Percentiles rank a stretch among this genome's conserved stretches.
Conservation (phyloP, 2,329 filamentous ascomycete species). For the Talaromyces sp. region DNA sequence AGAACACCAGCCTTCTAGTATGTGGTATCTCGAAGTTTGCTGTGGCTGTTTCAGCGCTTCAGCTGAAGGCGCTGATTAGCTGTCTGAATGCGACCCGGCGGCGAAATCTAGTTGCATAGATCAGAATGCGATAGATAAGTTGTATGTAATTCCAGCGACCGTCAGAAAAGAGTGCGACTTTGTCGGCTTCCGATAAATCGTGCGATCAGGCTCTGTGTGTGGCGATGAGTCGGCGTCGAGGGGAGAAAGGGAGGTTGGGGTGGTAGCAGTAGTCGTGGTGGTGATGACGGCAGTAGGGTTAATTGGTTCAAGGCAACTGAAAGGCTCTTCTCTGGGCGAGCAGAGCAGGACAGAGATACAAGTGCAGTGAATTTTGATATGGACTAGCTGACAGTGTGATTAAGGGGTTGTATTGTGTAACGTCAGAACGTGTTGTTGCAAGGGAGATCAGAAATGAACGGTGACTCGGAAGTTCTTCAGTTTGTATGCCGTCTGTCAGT, state of each 20-base stretch:
- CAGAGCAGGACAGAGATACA: neutral
- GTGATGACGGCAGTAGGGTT: slow-evolving; percentile 10
- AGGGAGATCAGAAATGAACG: neutral
- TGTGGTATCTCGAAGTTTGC: neutral
- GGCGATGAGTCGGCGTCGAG: neutral
- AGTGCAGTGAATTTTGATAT: neutral
- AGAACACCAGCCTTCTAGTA: neutral
- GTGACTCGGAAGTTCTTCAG: neutral
- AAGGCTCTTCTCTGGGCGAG: neutral
- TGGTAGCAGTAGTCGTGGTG: neutral
- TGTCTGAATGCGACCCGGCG: slow-evolving; percentile 4
- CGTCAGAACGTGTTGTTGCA: neutral
- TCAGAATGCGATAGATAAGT: neutral
- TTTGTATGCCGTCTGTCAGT: slow-evolving; percentile 3
- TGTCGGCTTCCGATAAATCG: neutral
- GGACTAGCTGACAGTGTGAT: neutral
- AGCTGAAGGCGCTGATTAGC: slow-evolving; percentile 11
- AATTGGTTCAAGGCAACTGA: neutral
- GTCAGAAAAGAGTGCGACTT: neutral
- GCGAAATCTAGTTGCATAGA: slow-evolving; percentile 4
- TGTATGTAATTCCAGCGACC: neutral
- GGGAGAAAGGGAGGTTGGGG: slow-evolving; percentile 16
- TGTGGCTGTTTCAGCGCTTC: slow-evolving; percentile 15
- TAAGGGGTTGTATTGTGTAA: slow-evolving; percentile 1
- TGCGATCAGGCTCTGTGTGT: neutral